Conservation (phyloP, 2,329 filamentous ascomycete genomes). For the Xylaria sp. region DNA sequence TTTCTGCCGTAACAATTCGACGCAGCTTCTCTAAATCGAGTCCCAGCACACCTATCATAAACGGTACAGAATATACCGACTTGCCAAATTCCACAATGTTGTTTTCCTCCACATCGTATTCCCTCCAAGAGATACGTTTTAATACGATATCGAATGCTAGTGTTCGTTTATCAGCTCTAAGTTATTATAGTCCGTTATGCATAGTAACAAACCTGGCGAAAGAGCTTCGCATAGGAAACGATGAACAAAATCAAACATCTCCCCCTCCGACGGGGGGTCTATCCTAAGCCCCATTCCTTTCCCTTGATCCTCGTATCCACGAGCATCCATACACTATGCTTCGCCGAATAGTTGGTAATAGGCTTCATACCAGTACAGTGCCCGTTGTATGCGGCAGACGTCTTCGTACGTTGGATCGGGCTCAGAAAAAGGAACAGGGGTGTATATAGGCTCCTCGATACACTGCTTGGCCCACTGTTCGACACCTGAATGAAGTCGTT, state of each 20-base stretch:
- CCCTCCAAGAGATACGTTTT: no score
- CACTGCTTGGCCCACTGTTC: conserved; percentile 5
- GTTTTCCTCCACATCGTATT: no score
- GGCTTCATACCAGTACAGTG: conserved; percentile 20
- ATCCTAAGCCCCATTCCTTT: no score
- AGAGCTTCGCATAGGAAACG: no score
- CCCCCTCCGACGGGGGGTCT: not conserved
- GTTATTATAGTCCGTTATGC: not conserved
- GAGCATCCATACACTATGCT: no score
- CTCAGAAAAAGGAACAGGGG: not conserved
- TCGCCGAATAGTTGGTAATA: conserved; percentile 11
- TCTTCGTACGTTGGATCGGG: not conserved
- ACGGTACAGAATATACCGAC: no score
- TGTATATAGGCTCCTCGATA: not conserved
- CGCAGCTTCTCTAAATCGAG: conserved; percentile 6
- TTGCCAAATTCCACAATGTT: no score
- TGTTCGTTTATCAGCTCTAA: not conserved
- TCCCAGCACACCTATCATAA: not conserved
- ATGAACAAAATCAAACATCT: no score
- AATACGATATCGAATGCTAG: not conserved
- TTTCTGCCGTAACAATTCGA: not conserved
- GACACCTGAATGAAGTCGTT: conserved; percentile 11
- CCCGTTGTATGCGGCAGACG: conserved; percentile 18
- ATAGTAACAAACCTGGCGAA: no score
- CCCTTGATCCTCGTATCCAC: no score